Base-by-base conservation (phyloP, 108 stramenopile genomes). In the Aurantiochytrium sp. region DNA sequence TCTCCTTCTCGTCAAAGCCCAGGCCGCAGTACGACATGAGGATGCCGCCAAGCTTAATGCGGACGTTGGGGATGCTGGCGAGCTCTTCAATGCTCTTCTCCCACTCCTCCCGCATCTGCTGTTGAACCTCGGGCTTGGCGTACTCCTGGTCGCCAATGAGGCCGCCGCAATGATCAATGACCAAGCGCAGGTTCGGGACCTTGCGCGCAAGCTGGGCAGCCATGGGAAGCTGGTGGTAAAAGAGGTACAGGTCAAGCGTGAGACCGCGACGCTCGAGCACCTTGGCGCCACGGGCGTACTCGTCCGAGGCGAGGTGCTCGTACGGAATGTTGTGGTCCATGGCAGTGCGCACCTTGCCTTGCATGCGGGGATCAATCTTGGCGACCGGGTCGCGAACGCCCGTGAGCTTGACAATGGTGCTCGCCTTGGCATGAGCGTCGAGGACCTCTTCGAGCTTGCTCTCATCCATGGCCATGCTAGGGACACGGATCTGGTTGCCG, bases 71-170 rank as follows among this genome's bases (percentile, higher is more conserved):
- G 51, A n/a, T 53, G 49, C 25, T 25, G 51, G 76, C 76, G 28
- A 83, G 45, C n/a, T 21, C 76, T 18, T 47, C 28, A 23, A 83
- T 83, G 76, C 76, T 28, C 51, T 47, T 23, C 76, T 47, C 28
- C 76, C 76, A 83, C 76, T 53, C 76, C 51, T 83, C 76, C 18
- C n/a, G 19, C 45, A 25, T 23, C 76, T 83, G n/a, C 76, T 83
- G 19, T 18, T 53, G 6, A 16, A 47, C 76, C 51, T 83, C 76
- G 25, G 45, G 49, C 49, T 23, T 53, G 25, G 76, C 76, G 76
- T 83, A 83, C 51, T 83, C 51, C 49, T 53, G 49, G 49, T 53
- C 76, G 25, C 76, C 76, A 4, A 83, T 47, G 25, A 53, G 76
- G n/a, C 49, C 51, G 51, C 76, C 76, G 28, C 19, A n/a, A 23